Evolutionary conservation across 805 yeast species (phyloP).

Genomic region (Saccharomycopsis selenospora): DNA sequence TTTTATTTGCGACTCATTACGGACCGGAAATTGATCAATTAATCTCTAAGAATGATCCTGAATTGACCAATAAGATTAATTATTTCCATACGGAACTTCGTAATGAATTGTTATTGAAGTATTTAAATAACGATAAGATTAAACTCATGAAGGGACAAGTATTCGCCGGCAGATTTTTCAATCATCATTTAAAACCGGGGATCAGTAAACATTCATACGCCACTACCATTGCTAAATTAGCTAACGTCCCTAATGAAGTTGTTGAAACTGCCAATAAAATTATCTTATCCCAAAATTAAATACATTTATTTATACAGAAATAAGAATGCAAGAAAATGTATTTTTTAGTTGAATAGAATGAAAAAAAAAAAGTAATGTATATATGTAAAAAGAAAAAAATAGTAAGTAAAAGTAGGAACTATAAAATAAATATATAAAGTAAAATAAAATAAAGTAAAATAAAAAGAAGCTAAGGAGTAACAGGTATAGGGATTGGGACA

Average conservation of each 20-base stretch:
- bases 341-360: too few species aligned
- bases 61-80: constrained; percentile 23
- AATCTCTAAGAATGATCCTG: constrained; percentile 26
- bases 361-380: too few species aligned
- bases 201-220: constrained; percentile 74
- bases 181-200: constrained; percentile 58
- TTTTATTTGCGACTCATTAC: constrained; percentile 89
- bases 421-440: too few species aligned
- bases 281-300: too few species aligned
- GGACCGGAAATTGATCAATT: constrained; percentile 46
- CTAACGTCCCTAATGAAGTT: constrained; percentile 68
- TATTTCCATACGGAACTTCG: constrained; percentile 18
- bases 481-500: too few species aligned
- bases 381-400: too few species aligned
- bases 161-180: constrained; percentile 25
- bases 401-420: too few species aligned
- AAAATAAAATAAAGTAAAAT: too few species aligned
- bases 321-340: too few species aligned
- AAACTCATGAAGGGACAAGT: constrained; percentile 6
- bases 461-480: too few species aligned
- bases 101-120: constrained; percentile 5
- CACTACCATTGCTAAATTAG: constrained; percentile 63
- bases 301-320: too few species aligned
- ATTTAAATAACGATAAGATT: constrained; percentile 10
- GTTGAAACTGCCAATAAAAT: constrained; percentile 43